A percentile compares a stretch with the other conserved stretches of the same genome.
Evolutionary conservation across 768 basidiomycete species (phyloP).

Genomic region (Melanogaster broomeanus): DNA sequence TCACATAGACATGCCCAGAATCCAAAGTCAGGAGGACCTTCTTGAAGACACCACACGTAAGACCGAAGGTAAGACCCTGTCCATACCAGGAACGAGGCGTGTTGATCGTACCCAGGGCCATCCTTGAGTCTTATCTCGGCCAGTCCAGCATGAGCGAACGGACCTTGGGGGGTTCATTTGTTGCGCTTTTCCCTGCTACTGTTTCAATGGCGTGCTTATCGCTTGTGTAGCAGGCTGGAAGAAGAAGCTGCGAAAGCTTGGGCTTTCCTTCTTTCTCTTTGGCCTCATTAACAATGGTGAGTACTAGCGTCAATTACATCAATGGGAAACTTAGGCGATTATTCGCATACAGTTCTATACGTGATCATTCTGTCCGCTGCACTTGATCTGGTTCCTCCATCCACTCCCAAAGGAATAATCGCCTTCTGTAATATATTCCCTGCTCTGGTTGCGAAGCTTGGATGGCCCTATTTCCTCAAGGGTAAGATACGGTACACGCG

Average conservation of each 20-base stretch:
- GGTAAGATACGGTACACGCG: slow-evolving; percentile 82
- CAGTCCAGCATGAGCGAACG: slow-evolving; percentile 5
- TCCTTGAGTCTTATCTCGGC: slow-evolving; percentile 9
- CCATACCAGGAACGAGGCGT: slow-evolving; percentile 12
- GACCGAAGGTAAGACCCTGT: slow-evolving; percentile 21
- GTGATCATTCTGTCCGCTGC: slow-evolving; percentile 97
- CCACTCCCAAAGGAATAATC: slow-evolving; percentile 93
- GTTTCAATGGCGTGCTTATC: slow-evolving; percentile 16
- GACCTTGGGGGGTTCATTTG: slow-evolving; percentile 20
- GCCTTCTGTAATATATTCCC: slow-evolving; percentile 95
- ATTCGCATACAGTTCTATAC: slow-evolving; percentile 67
- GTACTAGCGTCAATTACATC: background rate
- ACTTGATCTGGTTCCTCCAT: slow-evolving; percentile 87
- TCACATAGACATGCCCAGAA: slow-evolving; percentile 10
- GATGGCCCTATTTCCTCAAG: slow-evolving; percentile 89
- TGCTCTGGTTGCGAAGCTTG: slow-evolving; percentile 81
- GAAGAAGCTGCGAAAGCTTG: slow-evolving; percentile 38
- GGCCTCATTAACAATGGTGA: slow-evolving; percentile 91
- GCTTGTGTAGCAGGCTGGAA: slow-evolving; percentile 17
- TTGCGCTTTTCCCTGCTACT: slow-evolving; percentile 14
- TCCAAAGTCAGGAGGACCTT: slow-evolving; percentile 10
- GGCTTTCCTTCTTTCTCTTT: slow-evolving; percentile 83
- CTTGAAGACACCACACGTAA: slow-evolving; percentile 13
- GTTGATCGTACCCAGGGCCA: slow-evolving; percentile 30
- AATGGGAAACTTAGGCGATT: background rate